These are phyloP conservation scores for Hansenula sp. DNA, from an alignment of 1,139 yeast species.

Conservation along the genomic window DNA sequence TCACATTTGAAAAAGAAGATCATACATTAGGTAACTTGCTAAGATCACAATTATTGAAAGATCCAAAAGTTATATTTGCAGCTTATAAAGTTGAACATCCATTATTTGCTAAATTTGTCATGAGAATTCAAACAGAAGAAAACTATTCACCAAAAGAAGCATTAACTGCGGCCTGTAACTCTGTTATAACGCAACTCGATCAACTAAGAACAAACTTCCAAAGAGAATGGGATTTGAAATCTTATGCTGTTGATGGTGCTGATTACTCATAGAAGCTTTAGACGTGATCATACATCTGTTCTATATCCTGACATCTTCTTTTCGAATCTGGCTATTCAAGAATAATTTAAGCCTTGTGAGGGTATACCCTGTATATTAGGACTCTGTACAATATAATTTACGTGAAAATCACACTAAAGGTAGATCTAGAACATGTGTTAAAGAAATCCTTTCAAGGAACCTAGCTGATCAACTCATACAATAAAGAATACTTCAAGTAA, in stretches of 20 bases:
- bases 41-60: conserved; percentile 81
- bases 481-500: no score
- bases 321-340: no score
- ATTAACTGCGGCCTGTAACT: conserved; percentile 81
- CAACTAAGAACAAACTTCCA: conserved; percentile 72
- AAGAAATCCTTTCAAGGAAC: no score
- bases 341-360: no score
- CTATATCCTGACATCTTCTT: no score
- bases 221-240: conserved; percentile 90
- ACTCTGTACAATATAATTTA: no score
- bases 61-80: conserved; percentile 84
- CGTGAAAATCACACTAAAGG: no score
- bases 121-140: conserved; percentile 94
- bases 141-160: conserved; percentile 92
- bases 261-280: background rate
- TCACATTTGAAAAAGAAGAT: conserved; percentile 94
- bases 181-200: conserved; percentile 75
- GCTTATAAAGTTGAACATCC: conserved; percentile 99
- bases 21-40: conserved; percentile 92
- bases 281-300: no score
- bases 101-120: conserved; percentile 85
- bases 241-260: conserved; percentile 59
- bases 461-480: no score
- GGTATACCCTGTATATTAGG: no score
- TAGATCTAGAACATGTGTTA: no score